These are phyloP conservation scores for Fusarium sublunatum DNA, from an alignment of 2,329 filamentous ascomycete species.

Conservation along the genomic window DNA sequence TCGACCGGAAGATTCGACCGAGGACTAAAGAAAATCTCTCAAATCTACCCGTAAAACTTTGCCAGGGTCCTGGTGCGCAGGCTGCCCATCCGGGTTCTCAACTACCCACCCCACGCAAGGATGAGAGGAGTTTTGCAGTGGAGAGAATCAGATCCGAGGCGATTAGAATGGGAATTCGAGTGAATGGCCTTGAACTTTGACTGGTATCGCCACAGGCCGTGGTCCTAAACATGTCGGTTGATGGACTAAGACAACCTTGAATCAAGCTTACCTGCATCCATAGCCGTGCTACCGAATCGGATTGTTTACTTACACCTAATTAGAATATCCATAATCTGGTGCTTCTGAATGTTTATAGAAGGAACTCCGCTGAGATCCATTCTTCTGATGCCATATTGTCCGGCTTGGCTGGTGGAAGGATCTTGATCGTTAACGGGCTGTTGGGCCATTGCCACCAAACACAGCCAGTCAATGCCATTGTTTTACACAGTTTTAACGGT, in stretches of 20 bases:
- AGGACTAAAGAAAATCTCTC: conserved; percentile 16
- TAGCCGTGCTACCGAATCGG: conserved; percentile 16
- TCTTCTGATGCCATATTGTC: neutral
- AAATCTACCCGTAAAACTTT: conserved; percentile 12
- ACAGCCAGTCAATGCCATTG: neutral
- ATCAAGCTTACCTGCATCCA: conserved; percentile 16
- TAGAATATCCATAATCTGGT: neutral
- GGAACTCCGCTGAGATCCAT: conserved; percentile 8
- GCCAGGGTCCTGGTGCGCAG: conserved; percentile 13
- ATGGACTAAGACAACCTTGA: conserved; percentile 10
- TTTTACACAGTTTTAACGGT: neutral
- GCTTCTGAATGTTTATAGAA: neutral
- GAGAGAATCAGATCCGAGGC: neutral
- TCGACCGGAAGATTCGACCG: neutral
- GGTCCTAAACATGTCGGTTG: neutral
- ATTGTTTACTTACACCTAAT: conserved; percentile 7
- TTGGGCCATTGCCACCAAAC: conserved; percentile 5
- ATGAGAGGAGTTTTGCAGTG: conserved; percentile 4
- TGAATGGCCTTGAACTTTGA: too few species aligned
- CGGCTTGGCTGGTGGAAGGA: neutral
- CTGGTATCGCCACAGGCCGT: neutral
- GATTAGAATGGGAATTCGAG: neutral
- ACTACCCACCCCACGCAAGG: conserved; percentile 9
- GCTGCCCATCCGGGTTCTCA: conserved; percentile 44
- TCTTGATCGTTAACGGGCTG: neutral